Base-by-base conservation (phyloP, 1,284 basidiomycete genomes). In the Wolfiporia cocos region DNA sequence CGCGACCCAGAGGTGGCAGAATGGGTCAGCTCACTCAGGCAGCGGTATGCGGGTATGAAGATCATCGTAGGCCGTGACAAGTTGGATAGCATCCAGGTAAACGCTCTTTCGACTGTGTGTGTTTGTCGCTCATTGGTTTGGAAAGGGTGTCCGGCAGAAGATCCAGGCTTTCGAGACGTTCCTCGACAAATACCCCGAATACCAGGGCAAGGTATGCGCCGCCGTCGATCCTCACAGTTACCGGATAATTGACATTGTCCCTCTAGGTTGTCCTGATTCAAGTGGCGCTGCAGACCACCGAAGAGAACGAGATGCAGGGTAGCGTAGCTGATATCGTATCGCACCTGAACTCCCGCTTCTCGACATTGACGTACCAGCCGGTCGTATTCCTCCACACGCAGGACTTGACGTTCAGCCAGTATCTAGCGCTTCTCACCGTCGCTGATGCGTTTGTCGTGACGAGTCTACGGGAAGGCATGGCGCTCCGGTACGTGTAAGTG, bases 401-500 rank as follows among this genome's bases (percentile, higher is more conserved):
- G 53, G 90, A 92, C 54, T 69, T 93, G 46, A 92, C 86, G 3
- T 92, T 92, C 60, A 78, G 73, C 49, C 89, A 92, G 57, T 93
- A 93, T 59, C 71, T 92, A 12, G 91, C 86, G 7, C 67, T 92
- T 26, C 67, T 92, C 35, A 89, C 75, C 3, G 81, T 87, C 4
- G 91, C 86, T 1, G 91, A 93, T 61, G 86, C 83, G n/a, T 93
- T 93, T 62, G 67, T 92, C 52, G 84, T 91, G 21, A 87, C 86
- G 2, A 85, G 81, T 58, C 63, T 93, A 56, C 71, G 91, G 5
- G 90, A 93, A 62, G 91, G 91, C 0, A 93, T 92, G 90, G 89
- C 88, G 22, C 63, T 91, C 41, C 69, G 74, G 55, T 61, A 38
- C n/a, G 55, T 44, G 54, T 61, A 36, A 14, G 53, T 43, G 12